Conservation (phyloP, 176 grass and related monocot genomes). For the Phoenix roebelenii region DNA sequence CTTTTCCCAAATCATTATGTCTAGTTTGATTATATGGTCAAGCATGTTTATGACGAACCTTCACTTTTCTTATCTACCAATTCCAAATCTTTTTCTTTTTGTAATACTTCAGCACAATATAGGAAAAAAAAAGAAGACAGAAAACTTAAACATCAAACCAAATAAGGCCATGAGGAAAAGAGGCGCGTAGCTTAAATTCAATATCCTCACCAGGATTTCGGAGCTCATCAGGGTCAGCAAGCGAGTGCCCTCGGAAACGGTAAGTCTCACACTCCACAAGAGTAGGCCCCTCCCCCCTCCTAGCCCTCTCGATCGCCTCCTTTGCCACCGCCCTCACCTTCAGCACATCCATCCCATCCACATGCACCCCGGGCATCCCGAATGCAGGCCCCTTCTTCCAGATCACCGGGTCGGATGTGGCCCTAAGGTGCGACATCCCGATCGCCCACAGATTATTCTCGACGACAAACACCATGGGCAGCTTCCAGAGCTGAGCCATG, state of each 20-base stretch:
- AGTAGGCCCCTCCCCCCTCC: neutral
- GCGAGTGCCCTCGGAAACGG: neutral
- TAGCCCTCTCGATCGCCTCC: neutral
- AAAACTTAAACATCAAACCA: too few species aligned
- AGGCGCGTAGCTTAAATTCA: too few species aligned
- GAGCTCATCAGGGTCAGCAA: neutral
- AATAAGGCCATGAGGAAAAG: too few species aligned
- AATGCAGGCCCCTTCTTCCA: constrained; percentile 1
- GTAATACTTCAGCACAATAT: too few species aligned
- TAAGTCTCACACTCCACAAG: neutral
- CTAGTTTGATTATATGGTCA: too few species aligned
- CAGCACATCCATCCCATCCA: constrained; percentile 2
- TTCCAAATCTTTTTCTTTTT: too few species aligned
- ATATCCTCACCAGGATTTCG: neutral
- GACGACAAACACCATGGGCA: neutral
- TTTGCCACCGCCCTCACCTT: neutral
- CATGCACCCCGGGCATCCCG: neutral
- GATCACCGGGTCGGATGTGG: neutral
- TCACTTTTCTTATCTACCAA: too few species aligned
- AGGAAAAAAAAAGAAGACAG: too few species aligned
- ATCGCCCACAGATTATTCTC: neutral
- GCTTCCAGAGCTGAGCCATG: constrained; percentile 1
- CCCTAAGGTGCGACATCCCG: neutral
- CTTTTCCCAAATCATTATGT: too few species aligned
- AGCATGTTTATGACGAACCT: too few species aligned